phyloP scores from a whole-genome alignment of 345 rosid species.

The Cardamine resedifolia region DNA sequence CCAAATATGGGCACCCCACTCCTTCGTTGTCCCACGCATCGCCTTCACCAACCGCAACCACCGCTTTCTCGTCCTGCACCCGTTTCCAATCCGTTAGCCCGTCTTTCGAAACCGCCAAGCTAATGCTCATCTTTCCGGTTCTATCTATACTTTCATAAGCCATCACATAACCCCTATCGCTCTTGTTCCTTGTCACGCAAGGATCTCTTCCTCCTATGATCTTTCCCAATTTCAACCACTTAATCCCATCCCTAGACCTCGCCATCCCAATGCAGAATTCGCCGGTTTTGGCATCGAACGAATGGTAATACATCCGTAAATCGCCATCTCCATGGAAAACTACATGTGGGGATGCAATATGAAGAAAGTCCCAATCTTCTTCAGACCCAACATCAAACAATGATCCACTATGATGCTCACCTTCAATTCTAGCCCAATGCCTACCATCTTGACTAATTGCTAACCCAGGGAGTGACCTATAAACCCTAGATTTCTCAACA shows the following conservation, averaged over 20 bases:
- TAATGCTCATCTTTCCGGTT: constrained; percentile 53
- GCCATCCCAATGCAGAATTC: constrained; percentile 65
- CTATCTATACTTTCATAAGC: constrained; percentile 62
- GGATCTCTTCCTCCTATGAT: constrained; percentile 62
- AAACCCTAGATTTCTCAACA: constrained; percentile 23
- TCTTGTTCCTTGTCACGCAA: constrained; percentile 55
- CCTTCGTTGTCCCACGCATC: constrained; percentile 66
- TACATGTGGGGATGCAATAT: constrained; percentile 69
- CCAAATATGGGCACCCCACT: constrained; percentile 68
- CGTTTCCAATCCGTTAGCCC: constrained; percentile 66
- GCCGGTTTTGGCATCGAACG: constrained; percentile 54
- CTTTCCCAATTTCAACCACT: constrained; percentile 73
- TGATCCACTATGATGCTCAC: constrained; percentile 82
- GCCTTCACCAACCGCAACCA: constrained; percentile 40
- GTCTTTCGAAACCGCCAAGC: constrained; percentile 60
- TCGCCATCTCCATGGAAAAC: constrained; percentile 66
- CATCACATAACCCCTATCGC: constrained; percentile 70
- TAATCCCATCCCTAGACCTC: constrained; percentile 83
- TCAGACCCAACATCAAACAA: constrained; percentile 73
- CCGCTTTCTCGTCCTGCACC: constrained; percentile 44
- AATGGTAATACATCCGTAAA: constrained; percentile 80
- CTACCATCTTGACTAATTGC: constrained; percentile 88
- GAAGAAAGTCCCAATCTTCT: constrained; percentile 77
- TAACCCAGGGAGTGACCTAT: constrained; percentile 65
- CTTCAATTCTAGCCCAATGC: constrained; percentile 92